Evolutionary conservation across 768 basidiomycete genomes (phyloP), one percentile per base, ranked within the genome.

Genomic region (Cyathus striatus): DNA sequence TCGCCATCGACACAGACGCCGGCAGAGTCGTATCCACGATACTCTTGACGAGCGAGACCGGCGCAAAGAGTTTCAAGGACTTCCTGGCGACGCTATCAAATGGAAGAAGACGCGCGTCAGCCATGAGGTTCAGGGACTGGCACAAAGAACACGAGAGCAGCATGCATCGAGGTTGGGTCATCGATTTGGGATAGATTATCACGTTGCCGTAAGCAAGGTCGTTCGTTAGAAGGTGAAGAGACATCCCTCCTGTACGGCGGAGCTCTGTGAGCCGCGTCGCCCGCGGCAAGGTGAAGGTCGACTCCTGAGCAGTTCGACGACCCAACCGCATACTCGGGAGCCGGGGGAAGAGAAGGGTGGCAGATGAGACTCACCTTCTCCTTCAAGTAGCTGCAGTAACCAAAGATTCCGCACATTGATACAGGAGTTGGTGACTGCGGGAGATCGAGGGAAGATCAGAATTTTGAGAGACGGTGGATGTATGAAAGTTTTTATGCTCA

Each of bases 11-110:
- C 78, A 45, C 83, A 83, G 34, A 92, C 66, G 54, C 90, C 90
- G 17, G 95, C 96, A 52, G 89, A 92, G 62, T 99, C 96, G 60
- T 99, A 99, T 30, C 96, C 96, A 60, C 96, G 87, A 66, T 99
- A 99, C 63, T 99, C 96, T 53, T 97, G 83, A 46, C 96, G 84
- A 42, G 89, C 83, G 46, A 99, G 86, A 49, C 94, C 96, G 44
- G 83, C 86, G 57, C 82, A 79, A 40, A 99, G 79, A 48, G 93
- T 82, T 55, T 98, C 93, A 49, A 95, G 82, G 50, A 98, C 76
- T 55, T 90, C 86, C 62, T 88, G 83, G 54, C 95, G 90, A 61
- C 84, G 80, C 90, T 94, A 62, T 39, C 38, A 44, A 53, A 33
- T 40, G 49, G 40, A 43, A 43, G 46, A 27, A 53, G 27, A 38